These are phyloP conservation scores for Heliamphora exappendiculata DNA, from an alignment of 148 eudicot genomes.

Conservation along the genomic window DNA sequence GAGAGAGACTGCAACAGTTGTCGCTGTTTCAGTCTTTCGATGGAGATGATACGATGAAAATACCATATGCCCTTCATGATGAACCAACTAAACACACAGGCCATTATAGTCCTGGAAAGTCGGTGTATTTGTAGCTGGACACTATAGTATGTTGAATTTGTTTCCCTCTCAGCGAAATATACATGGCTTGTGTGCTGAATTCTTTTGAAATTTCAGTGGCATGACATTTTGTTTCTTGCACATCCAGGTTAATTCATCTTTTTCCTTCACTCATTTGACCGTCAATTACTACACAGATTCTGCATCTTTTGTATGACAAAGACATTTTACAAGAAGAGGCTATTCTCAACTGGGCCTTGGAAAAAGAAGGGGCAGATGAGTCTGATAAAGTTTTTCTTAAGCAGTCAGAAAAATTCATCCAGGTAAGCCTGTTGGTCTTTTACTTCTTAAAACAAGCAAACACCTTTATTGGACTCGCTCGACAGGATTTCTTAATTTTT, in stretches of 20 bases:
- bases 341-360: conserved; percentile 74
- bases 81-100: neutral
- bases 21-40: neutral
- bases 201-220: neutral
- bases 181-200: neutral
- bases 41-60: neutral
- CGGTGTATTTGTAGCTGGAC: neutral
- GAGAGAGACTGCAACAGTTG: neutral
- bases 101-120: neutral
- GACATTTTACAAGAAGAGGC: conserved; percentile 86
- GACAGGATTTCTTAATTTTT: neutral
- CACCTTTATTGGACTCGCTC: neutral
- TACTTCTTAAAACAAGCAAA: neutral
- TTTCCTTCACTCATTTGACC: neutral
- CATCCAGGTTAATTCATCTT: neutral
- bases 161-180: neutral
- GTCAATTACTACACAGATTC: conserved; percentile 38
- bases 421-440: conserved; percentile 28
- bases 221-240: neutral
- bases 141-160: neutral
- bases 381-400: conserved; percentile 62
- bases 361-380: conserved; percentile 86
- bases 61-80: neutral
- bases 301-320: conserved; percentile 60
- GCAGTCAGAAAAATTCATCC: conserved; percentile 61